These are phyloP conservation scores for Colletotrichum noveboracense DNA, from an alignment of 2,329 filamentous ascomycete species.

Conservation along the genomic window DNA sequence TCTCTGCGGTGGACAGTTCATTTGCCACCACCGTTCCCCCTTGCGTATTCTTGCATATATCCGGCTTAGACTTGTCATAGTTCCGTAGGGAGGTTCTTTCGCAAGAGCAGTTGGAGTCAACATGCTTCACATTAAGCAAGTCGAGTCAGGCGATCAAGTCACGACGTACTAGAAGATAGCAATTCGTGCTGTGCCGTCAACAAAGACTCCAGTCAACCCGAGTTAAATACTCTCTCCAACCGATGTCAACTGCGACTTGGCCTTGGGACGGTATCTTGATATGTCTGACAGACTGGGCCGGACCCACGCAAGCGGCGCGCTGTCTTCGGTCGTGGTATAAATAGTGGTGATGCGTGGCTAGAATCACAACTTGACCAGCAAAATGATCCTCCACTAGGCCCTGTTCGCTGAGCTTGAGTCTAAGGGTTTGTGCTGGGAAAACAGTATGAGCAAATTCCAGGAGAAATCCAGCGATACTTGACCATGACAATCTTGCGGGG, in stretches of 20 bases:
- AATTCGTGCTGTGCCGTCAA: too few relatives aligned
- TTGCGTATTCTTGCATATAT: too few relatives aligned
- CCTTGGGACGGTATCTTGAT: too few relatives aligned
- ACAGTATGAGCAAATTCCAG: background rate
- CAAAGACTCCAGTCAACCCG: too few relatives aligned
- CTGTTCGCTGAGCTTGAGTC: background rate
- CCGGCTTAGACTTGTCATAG: rapidly evolving
- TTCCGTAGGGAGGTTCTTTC: rapidly evolving
- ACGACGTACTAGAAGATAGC: too few relatives aligned
- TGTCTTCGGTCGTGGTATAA: rapidly evolving
- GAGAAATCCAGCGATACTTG: background rate
- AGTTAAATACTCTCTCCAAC: too few relatives aligned
- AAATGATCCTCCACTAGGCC: background rate
- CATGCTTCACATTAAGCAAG: too few relatives aligned
- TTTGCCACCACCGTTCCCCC: rapidly evolving
- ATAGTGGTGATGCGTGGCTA: background rate
- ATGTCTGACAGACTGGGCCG: rapidly evolving
- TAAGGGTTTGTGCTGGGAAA: background rate
- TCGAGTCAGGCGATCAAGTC: too few relatives aligned
- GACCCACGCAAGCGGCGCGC: rapidly evolving
- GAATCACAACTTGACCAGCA: background rate
- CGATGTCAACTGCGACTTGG: too few relatives aligned
- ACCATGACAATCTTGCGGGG: background rate
- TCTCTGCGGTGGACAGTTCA: rapidly evolving
- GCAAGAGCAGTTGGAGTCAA: too few relatives aligned